Base-by-base conservation (phyloP, 495 filamentous ascomycete species). In the Talaromyces ruber region DNA sequence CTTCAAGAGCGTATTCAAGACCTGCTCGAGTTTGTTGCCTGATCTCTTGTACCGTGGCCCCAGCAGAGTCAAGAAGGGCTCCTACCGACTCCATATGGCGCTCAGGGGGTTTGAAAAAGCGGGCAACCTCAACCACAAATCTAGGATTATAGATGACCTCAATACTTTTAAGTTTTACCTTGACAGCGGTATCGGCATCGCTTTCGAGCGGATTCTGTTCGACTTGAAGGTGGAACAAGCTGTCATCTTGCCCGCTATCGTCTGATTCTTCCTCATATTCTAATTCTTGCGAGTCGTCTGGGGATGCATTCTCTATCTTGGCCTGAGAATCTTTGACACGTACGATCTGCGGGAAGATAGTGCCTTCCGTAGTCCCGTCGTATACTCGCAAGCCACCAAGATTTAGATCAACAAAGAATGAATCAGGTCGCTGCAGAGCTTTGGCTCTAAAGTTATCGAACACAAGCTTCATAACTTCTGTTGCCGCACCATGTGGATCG, bases 21-120 rank as follows among this genome's bases (percentile, higher is more conserved):
- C 94, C 94, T 58, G 94, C 93, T 70, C 94, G 83, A 2, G 95
- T 98, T 75, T 98, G 94, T 72, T 96, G 92, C 37, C 94, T 84
- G 61, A 98, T 76, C 14, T 91, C 93, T 73, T 98, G 91, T 1
- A 98, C 93, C 0, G 93, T 98, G 29, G 92, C 92, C 18, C 94
- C 93, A 24, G 94, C 94, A 21, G 90, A 90, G 69, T 98, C 94
- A 81, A 98, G 85, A 53, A 98, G 79, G 25, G 93, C 94, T 7
- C 86, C 88, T 66, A 98, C 96, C 22, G 93, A 97, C 72, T 98
- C 94, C 94, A 98, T 97, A 71, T 98, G 95, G 62, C 91, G 82
- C 72, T 97, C 90, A 1, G 94, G 95, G 4, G 94, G 94, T 60
- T 93, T 88, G 79, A 98, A 98, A 77, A 98, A 98, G 62, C 89